A percentile compares a stretch with the other conserved stretches of the same genome.
Conservation (phyloP, 129 eudicot genomes). For the Pulicaria dysenterica region DNA sequence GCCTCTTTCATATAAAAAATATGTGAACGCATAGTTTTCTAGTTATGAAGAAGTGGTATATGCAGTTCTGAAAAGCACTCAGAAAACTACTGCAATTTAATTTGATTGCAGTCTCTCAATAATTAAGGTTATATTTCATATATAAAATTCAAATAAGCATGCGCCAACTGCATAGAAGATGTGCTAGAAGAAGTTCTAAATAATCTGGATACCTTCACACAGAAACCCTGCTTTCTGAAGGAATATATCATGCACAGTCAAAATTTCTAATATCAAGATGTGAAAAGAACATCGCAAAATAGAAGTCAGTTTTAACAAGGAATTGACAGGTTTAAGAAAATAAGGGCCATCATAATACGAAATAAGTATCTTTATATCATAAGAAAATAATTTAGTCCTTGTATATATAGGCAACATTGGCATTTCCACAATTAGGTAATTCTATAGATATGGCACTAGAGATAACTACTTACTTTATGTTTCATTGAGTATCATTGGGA, state of each 20-base stretch:
- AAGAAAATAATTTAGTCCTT: too few relatives aligned
- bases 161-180: background rate
- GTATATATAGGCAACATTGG: too few relatives aligned
- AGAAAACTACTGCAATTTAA: background rate
- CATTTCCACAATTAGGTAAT: too few relatives aligned
- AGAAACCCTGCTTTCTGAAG: background rate
- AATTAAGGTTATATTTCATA: slow-evolving; percentile 1
- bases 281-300: background rate
- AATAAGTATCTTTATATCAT: too few relatives aligned
- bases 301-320: background rate
- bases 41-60: background rate
- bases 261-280: background rate
- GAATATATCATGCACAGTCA: background rate
- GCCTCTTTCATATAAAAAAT: slow-evolving; percentile 2
- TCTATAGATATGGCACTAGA: too few relatives aligned
- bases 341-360: too few relatives aligned
- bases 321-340: background rate
- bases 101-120: background rate
- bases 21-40: background rate
- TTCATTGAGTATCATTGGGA: too few relatives aligned
- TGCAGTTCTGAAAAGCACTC: background rate
- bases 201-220: background rate
- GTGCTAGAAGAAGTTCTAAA: background rate
- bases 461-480: too few relatives aligned
- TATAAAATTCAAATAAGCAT: slow-evolving; percentile 6